Base-by-base conservation (phyloP, 768 basidiomycete genomes). In the Naematelia encephala region DNA sequence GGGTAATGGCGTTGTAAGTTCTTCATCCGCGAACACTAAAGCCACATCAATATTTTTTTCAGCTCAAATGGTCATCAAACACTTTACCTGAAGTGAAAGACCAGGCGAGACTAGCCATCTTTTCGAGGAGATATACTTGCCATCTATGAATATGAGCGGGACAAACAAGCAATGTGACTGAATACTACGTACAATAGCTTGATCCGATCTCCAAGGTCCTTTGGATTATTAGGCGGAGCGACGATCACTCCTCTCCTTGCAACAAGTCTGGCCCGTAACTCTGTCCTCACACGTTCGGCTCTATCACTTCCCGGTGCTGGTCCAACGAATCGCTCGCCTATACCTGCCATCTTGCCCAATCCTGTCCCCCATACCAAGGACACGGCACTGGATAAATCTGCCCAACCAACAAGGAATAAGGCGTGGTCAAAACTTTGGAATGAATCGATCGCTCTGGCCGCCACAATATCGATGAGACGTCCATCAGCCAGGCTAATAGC, bases 1-100 rank as follows among this genome's bases (percentile, higher is more conserved):
- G 1, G 69, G 69, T 64, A 63, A 71, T 16, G 69, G 66, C 1
- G 69, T 71, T 0, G 69, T 64, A 34, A 71, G 62, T 26, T 71
- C 69, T 2, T 68, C 60, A n/a, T 62, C 62, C n/a, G 54, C 44
- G 55, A 66, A 65, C 5, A 1, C 10, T 23, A 21, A 34, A 1
- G 54, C 43, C 48, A 29, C 14, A 3, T 23, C 23, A 12, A 52
- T 50, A 5, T 44, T n/a, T n/a, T 16, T 42, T 19, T 12, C 8
- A 3, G 11, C 5, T 5, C n/a, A n/a, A 19, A 53, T 4, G 21
- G 21, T 3, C 19, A 2, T 26, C 14, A 14, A 57, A 5, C 43
- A 2, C 21, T 21, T 45, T 23, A 54, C 50, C n/a, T 5, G 46
- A 34, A 16, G 58, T 46, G 26, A 26, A 42, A 4, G 39, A 25